Evolutionary conservation across 441 rosid species (phyloP).

Genomic region (Theobroma grandiflorum): DNA sequence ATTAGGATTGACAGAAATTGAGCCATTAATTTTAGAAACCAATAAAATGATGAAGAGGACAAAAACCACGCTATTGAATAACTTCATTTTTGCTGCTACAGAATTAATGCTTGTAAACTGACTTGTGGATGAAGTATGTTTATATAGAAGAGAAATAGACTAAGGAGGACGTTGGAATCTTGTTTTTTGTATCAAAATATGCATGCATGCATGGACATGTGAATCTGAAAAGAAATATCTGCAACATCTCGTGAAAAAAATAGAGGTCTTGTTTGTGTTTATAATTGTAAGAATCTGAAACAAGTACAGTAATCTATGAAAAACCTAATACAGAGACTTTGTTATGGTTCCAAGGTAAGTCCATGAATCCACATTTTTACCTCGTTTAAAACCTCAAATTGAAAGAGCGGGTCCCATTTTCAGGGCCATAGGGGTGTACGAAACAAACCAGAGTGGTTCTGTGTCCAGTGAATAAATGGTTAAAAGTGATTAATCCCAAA

Average conservation of each 20-base stretch:
- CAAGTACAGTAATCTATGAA: background rate
- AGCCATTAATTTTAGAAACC: background rate
- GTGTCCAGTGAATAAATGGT: too few species aligned
- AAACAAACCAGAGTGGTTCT: too few species aligned
- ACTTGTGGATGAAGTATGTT: background rate
- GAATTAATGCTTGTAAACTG: background rate
- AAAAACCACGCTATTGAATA: background rate
- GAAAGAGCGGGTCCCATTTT: background rate
- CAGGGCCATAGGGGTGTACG: background rate
- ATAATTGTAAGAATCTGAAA: background rate
- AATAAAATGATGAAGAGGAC: conserved; percentile 4
- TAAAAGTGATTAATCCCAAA: too few species aligned
- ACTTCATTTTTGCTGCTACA: background rate
- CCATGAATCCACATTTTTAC: background rate
- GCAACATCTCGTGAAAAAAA: conserved; percentile 16
- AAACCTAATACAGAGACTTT: background rate
- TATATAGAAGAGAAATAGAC: background rate
- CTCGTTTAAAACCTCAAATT: background rate
- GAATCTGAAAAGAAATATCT: conserved; percentile 2
- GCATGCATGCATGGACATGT: background rate
- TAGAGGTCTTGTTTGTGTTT: background rate
- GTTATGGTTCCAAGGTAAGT: conserved; percentile 3
- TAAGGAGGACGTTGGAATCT: background rate
- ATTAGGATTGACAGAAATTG: background rate
- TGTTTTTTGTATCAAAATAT: background rate